phyloP scores from a whole-genome alignment of 148 eudicot genomes.

The Tetragonia tetragonoides region DNA sequence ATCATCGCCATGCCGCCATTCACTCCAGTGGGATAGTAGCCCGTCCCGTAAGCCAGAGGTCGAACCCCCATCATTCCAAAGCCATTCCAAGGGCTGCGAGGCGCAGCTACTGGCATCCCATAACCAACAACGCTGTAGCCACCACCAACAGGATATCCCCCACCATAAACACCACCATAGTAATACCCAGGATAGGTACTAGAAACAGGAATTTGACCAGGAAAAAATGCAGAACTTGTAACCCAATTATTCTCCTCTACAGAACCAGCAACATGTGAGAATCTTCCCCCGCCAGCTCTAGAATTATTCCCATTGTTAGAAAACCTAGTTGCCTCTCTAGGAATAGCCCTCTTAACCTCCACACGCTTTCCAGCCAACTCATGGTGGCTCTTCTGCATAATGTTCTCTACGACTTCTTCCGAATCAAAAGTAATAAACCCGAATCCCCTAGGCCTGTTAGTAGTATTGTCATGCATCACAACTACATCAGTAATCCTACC shows the following conservation, averaged over 20 bases:
- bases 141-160: slow-evolving; percentile 40
- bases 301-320: slow-evolving; percentile 27
- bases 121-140: slow-evolving; percentile 51
- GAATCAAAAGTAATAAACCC: slow-evolving; percentile 89
- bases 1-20: slow-evolving; percentile 44
- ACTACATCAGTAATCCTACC: slow-evolving; percentile 84
- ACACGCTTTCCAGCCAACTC: slow-evolving; percentile 74
- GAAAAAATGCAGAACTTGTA: slow-evolving; percentile 33
- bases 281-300: slow-evolving; percentile 33
- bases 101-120: slow-evolving; percentile 40
- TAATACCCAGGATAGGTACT: slow-evolving; percentile 51
- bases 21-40: slow-evolving; percentile 41
- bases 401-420: slow-evolving; percentile 66
- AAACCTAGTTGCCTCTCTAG: slow-evolving; percentile 44
- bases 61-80: slow-evolving; percentile 35
- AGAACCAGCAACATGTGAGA: slow-evolving; percentile 28
- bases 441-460: slow-evolving; percentile 82
- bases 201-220: slow-evolving; percentile 36
- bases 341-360: slow-evolving; percentile 80
- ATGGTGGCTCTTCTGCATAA: slow-evolving; percentile 54
- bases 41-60: slow-evolving; percentile 41
- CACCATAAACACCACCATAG: slow-evolving; percentile 45
- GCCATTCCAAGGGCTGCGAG: slow-evolving; percentile 41
- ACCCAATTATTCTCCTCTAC: slow-evolving; percentile 30
- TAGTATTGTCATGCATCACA: slow-evolving; percentile 73